Evolutionary conservation across 176 grass and related monocot species (phyloP).

Genomic region (Triticum timopheevii): DNA sequence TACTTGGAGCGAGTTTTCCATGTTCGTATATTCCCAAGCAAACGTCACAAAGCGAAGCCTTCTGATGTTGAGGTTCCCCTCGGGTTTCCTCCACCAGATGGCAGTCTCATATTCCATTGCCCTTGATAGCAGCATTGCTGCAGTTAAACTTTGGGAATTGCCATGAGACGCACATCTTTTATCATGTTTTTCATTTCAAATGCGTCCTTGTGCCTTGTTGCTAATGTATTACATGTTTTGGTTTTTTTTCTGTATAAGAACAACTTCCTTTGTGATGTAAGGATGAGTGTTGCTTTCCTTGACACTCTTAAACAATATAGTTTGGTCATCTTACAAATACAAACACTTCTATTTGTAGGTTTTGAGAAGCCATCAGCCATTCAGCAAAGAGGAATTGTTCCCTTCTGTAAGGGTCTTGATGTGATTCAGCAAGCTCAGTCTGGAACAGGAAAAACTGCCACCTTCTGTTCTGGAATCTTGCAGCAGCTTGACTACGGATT

Average conservation of each 20-base stretch:
- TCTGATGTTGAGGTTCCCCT: background rate
- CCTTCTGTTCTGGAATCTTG: slow-evolving; percentile 83
- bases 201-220: background rate
- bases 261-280: background rate
- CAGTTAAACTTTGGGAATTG: background rate
- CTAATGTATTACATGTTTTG: no score
- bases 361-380: slow-evolving; percentile 94
- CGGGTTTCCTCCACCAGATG: background rate
- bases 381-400: slow-evolving; percentile 83
- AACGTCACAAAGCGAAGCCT: background rate
- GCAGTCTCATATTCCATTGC: background rate
- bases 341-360: slow-evolving; percentile 38
- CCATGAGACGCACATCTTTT: background rate
- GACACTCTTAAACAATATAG: background rate
- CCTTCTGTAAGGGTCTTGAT: slow-evolving; percentile 83
- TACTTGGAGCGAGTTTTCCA: background rate
- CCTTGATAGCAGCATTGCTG: background rate
- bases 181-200: background rate
- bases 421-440: slow-evolving; percentile 91
- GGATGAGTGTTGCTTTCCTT: background rate
- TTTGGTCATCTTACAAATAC: background rate
- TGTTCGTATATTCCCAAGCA: background rate
- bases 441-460: slow-evolving; percentile 83
- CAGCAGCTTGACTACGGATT: slow-evolving; percentile 79
- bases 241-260: no score